A percentile compares a stretch with the other conserved stretches of the same genome.
phyloP scores from a whole-genome alignment of 768 basidiomycete species.

The Phaffia tasmanica region DNA sequence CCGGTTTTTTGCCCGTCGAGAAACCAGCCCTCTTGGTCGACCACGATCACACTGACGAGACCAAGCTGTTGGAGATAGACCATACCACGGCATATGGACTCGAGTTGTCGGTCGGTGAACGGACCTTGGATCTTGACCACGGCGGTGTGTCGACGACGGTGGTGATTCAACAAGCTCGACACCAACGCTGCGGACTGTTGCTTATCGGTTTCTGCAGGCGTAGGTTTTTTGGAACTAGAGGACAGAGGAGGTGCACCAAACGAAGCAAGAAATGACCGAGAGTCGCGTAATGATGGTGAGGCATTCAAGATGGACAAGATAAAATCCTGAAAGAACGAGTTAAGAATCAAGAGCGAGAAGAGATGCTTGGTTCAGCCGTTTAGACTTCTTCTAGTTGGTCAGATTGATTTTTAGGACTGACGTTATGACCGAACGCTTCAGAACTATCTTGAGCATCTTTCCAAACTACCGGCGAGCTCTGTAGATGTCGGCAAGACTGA shows the following conservation, averaged over 20 bases:
- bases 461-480: neutral
- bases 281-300: slow-evolving; percentile 81
- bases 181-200: slow-evolving; percentile 37
- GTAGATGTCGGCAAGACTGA: neutral
- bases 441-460: neutral
- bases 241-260: slow-evolving; percentile 57
- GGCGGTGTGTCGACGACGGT: slow-evolving; percentile 66
- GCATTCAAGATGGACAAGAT: slow-evolving; percentile 88
- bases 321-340: slow-evolving; percentile 57
- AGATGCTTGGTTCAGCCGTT: neutral
- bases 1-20: slow-evolving; percentile 40
- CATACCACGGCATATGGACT: slow-evolving; percentile 84
- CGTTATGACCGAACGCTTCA: neutral
- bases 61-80: slow-evolving; percentile 94
- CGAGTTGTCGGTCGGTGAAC: slow-evolving; percentile 81
- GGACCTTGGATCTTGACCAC: slow-evolving; percentile 96
- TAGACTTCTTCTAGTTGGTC: neutral
- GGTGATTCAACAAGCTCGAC: slow-evolving; percentile 56
- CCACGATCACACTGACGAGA: slow-evolving; percentile 85
- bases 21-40: slow-evolving; percentile 72
- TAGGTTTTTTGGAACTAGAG: slow-evolving; percentile 17
- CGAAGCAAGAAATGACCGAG: slow-evolving; percentile 78
- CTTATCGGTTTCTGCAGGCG: slow-evolving; percentile 31
- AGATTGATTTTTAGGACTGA: neutral
- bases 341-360: no score